A percentile compares a stretch with the other conserved stretches of the same genome.
Conservation (phyloP, 2,329 filamentous ascomycete species). For the Stagonosporopsis cucurbitacearum region DNA sequence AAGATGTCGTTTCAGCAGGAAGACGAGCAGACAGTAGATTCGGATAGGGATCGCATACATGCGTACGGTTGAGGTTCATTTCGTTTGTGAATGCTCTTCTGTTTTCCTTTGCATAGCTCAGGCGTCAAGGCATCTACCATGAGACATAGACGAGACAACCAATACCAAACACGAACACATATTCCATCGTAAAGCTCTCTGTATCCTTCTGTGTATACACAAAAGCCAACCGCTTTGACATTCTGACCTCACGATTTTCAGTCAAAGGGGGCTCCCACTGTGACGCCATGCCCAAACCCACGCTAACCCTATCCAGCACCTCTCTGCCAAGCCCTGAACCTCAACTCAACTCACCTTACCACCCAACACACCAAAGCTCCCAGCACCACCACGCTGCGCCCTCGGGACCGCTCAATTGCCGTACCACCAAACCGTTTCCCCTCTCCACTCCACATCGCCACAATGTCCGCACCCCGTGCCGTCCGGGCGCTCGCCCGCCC, state of each 20-base stretch:
- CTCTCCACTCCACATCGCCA: slow-evolving; percentile 3
- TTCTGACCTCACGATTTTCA: background rate
- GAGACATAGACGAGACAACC: background rate
- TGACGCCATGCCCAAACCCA: slow-evolving; percentile 14
- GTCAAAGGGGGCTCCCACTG: slow-evolving; percentile 7
- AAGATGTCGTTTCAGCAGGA: slow-evolving; percentile 28
- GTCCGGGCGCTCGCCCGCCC: slow-evolving; percentile 29
- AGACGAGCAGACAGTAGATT: slow-evolving; percentile 46
- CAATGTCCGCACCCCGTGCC: slow-evolving; percentile 39
- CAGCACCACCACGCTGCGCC: slow-evolving; percentile 2
- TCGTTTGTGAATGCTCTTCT: background rate
- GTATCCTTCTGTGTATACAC: background rate
- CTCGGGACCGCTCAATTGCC: slow-evolving; percentile 4
- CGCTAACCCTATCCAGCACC: slow-evolving; percentile 23
- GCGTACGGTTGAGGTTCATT: slow-evolving; percentile 22
- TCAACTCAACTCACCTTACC: slow-evolving; percentile 10
- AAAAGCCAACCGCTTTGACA: background rate
- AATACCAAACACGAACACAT: background rate
- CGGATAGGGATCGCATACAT: slow-evolving; percentile 27
- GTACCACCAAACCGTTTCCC: slow-evolving; percentile 4
- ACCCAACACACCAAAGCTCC: background rate
- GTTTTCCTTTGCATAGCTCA: slow-evolving; percentile 26
- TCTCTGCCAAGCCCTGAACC: slow-evolving; percentile 17
- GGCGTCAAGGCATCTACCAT: slow-evolving; percentile 20
- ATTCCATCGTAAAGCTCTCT: background rate